Conservation (phyloP, 108 stramenopile genomes). For the Poteriospumella lacustris region DNA sequence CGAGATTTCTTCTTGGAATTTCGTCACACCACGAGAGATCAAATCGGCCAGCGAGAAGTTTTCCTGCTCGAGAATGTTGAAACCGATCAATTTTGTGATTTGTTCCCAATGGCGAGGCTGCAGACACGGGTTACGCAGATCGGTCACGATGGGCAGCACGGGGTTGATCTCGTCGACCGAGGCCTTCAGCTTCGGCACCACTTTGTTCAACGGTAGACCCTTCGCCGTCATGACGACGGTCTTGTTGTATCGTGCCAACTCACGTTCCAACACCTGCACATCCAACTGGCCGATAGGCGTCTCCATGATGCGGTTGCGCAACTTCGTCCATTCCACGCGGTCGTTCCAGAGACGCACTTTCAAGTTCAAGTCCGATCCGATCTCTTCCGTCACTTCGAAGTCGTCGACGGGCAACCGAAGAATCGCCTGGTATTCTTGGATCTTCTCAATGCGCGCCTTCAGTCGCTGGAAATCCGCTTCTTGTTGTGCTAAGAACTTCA, state of each 20-base stretch:
- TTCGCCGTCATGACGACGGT: conserved; percentile 47
- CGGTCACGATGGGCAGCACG: conserved; percentile 56
- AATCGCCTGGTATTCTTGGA: conserved; percentile 52
- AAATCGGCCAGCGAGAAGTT: conserved; percentile 57
- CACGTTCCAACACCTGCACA: conserved; percentile 49
- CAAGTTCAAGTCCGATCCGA: conserved; percentile 47
- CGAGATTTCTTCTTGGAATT: conserved; percentile 52
- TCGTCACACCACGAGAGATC: conserved; percentile 46
- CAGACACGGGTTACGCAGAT: conserved; percentile 51
- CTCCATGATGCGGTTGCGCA: conserved; percentile 43
- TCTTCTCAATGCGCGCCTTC: conserved; percentile 46
- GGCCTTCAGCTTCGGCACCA: conserved; percentile 55
- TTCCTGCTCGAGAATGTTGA: conserved; percentile 51
- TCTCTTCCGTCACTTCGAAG: conserved; percentile 58
- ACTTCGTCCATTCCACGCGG: conserved; percentile 50
- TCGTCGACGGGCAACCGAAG: conserved; percentile 52
- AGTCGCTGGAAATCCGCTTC: conserved; percentile 35
- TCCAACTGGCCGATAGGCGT: conserved; percentile 52
- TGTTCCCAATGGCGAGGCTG: conserved; percentile 58
- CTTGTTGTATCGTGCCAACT: conserved; percentile 47
- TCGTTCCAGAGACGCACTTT: conserved; percentile 58
- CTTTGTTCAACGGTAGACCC: conserved; percentile 54
- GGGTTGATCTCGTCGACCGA: conserved; percentile 54
- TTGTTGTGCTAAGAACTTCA: conserved; percentile 45
- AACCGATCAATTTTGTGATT: conserved; percentile 58